These are phyloP conservation scores for Calocera viscosa DNA, from an alignment of 768 basidiomycete genomes.

Conservation along the genomic window DNA sequence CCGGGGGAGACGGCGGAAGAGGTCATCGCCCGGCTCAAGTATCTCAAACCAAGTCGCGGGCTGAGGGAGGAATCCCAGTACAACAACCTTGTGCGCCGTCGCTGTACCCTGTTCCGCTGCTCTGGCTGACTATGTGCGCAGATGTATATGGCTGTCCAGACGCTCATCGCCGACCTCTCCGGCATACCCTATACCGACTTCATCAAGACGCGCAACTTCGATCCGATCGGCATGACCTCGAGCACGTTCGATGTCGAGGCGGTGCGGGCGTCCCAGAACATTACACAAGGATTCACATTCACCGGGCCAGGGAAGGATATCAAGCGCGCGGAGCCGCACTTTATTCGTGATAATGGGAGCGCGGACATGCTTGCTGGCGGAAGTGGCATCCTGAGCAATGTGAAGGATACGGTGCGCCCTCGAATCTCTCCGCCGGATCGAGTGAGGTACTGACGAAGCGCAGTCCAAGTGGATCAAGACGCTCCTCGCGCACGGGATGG, in stretches of 20 bases:
- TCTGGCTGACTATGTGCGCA: slow-evolving; percentile 14
- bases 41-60: slow-evolving; percentile 28
- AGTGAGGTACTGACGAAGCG: background rate
- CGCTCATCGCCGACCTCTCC: slow-evolving; percentile 29
- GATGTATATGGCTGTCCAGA: slow-evolving; percentile 31
- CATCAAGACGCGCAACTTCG: slow-evolving; percentile 33
- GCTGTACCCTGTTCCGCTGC: background rate
- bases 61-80: slow-evolving; percentile 31
- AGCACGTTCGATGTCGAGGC: slow-evolving; percentile 30
- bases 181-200: slow-evolving; percentile 31
- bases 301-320: slow-evolving; percentile 27
- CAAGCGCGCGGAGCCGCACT: slow-evolving; percentile 20
- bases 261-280: slow-evolving; percentile 26
- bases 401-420: slow-evolving; percentile 31
- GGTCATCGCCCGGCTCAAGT: slow-evolving; percentile 20
- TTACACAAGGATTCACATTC: slow-evolving; percentile 28
- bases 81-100: slow-evolving; percentile 28
- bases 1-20: slow-evolving; percentile 23
- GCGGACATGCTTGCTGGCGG: slow-evolving; percentile 28
- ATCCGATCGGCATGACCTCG: slow-evolving; percentile 31
- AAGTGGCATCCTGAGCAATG: slow-evolving; percentile 35
- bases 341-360: slow-evolving; percentile 17
- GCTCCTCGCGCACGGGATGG: slow-evolving; percentile 29
- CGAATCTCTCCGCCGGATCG: slow-evolving; percentile 14
- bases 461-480: slow-evolving; percentile 33